Percentiles rank a stretch among this genome's conserved stretches.
Conservation (phyloP, 805 yeast genomes). For the Saccharomycopsis fibuligera region DNA sequence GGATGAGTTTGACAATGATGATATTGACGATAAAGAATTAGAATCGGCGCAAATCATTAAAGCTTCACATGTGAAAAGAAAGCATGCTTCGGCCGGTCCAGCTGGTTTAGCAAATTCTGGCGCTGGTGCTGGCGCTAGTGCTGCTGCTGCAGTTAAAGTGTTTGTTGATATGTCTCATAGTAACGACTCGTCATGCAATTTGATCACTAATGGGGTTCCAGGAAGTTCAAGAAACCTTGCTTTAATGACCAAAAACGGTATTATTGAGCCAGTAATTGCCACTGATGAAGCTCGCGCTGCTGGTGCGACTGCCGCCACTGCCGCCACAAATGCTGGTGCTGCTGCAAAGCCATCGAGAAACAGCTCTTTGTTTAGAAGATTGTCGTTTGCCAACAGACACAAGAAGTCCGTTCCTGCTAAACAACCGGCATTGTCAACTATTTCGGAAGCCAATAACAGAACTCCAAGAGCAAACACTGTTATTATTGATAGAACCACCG, state of each 20-base stretch:
- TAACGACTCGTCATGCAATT: slow-evolving; percentile 18
- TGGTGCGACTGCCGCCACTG: too few relatives aligned
- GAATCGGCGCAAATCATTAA: slow-evolving; percentile 2
- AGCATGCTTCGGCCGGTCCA: too few relatives aligned
- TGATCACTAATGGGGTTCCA: slow-evolving; percentile 20
- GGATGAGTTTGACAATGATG: too few relatives aligned
- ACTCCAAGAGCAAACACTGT: too few relatives aligned
- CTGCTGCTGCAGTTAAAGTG: slow-evolving; percentile 6
- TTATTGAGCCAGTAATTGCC: background rate
- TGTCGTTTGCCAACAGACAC: slow-evolving; percentile 8
- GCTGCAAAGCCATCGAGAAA: slow-evolving; percentile 5
- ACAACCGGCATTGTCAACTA: background rate
- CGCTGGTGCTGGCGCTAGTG: background rate
- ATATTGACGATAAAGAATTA: slow-evolving; percentile 1
- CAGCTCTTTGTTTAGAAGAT: slow-evolving; percentile 15
- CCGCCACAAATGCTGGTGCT: background rate
- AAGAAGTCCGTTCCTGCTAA: background rate
- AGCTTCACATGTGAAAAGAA: too few relatives aligned
- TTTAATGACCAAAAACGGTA: background rate
- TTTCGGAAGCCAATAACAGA: slow-evolving; percentile 1
- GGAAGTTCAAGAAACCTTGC: slow-evolving; percentile 13
- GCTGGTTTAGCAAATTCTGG: background rate
- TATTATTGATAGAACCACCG: too few relatives aligned
- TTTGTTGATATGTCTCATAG: slow-evolving; percentile 6
- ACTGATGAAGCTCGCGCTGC: background rate